Conservation (phyloP, 345 rosid genomes). For the Eucalyptus camaldulensis region DNA sequence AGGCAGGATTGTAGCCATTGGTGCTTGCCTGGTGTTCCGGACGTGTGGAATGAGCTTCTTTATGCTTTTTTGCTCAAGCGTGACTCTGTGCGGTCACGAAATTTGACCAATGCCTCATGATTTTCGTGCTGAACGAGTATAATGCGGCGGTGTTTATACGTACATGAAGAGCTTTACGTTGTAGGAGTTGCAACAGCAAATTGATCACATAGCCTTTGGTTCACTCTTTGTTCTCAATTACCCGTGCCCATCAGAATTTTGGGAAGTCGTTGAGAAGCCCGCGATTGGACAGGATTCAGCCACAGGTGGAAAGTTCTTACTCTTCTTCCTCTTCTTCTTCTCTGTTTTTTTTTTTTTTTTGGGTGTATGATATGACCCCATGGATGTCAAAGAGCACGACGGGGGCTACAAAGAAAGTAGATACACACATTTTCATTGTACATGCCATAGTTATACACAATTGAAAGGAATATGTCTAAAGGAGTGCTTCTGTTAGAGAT, state of each 20-base stretch:
- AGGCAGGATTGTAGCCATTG: slow-evolving; percentile 90
- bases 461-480: neutral
- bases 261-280: neutral
- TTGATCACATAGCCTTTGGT: neutral
- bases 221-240: neutral
- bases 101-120: neutral
- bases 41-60: slow-evolving; percentile 59
- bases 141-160: neutral
- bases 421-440: neutral
- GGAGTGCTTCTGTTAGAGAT: neutral
- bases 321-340: neutral
- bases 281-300: neutral
- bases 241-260: neutral
- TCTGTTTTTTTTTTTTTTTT: neutral
- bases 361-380: neutral
- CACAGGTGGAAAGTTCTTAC: neutral
- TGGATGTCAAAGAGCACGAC: neutral
- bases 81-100: neutral
- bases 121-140: neutral
- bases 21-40: slow-evolving; percentile 91
- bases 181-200: neutral
- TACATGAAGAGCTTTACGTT: neutral
- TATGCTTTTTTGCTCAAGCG: slow-evolving; percentile 33
- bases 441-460: neutral
- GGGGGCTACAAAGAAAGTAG: neutral